Base-by-base conservation (phyloP, 192 early-diverging fungal species). In the Coemansia sp. region DNA sequence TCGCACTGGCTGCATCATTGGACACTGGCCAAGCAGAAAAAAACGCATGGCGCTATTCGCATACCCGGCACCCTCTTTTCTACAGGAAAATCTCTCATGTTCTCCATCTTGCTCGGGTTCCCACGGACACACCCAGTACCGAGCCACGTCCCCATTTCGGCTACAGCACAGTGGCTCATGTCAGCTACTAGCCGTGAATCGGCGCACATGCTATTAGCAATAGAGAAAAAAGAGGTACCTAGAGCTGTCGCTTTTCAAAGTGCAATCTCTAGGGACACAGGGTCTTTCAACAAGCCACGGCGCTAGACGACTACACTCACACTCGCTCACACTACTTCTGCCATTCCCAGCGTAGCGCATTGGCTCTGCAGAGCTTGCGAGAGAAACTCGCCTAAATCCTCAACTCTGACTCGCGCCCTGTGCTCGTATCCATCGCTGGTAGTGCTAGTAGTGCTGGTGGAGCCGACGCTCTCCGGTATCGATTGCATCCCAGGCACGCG, bases 401-500 rank as follows among this genome's bases (percentile, higher is more conserved):
- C 48, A 2, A 75, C 35, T 10, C 18, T 63, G 10, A 80, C 73
- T 16, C 43, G 51, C 3, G 72, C 77, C 28, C 57, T 59, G 40
- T 51, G 55, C 39, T 75, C 69, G 43, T 68, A 48, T 6, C 33
- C 48, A 36, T 59, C 50, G 31, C 55, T 36, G 18, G 39, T 6
- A 3, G 69, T 40, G 31, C 55, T 36, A 18, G 39, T 6, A 3
- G 69, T 40, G 1, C n/a, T 26, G 3, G 59, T 40, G 37, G 69
- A 73, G 2, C 51, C 45, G 13, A 62, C 35, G 4, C 18, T 13
- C 24, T 31, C 34, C 1, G 66, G 39, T 24, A 36, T 23, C 21
- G 53, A 40, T 36, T 31, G 46, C 46, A 65, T 35, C 40, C 26
- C 23, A 3, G 78, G 78, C 21, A 81, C 42, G 14, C 78, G 78